Conservation (phyloP, 2,329 filamentous ascomycete genomes). For the Aspergillus ruber region DNA sequence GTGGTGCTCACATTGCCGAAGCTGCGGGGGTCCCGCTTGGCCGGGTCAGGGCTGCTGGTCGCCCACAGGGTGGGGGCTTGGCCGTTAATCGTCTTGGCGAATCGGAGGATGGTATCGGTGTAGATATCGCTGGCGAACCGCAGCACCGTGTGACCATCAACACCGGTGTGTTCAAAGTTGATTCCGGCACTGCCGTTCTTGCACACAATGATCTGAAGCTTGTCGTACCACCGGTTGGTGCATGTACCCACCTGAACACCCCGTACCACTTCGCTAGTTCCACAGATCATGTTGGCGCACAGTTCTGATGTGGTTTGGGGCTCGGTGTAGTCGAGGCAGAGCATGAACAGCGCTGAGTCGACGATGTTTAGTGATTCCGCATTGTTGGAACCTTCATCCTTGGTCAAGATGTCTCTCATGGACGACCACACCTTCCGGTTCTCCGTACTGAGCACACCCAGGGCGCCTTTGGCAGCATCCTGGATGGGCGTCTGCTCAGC, state of each 20-base stretch:
- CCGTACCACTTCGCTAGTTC: conserved; percentile 82
- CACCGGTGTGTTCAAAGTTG: conserved; percentile 98
- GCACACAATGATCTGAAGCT: conserved; percentile 97
- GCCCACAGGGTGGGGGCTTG: conserved; percentile 88
- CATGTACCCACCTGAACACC: conserved; percentile 96
- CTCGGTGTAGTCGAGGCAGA: conserved; percentile 90
- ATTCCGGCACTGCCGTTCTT: conserved; percentile 97
- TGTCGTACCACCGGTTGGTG: conserved; percentile 98
- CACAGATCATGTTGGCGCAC: conserved; percentile 98
- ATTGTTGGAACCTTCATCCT: conserved; percentile 85
- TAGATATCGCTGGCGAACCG: conserved; percentile 95
- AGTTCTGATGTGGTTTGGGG: conserved; percentile 72
- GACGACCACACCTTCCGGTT: conserved; percentile 96
- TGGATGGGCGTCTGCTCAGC: conserved; percentile 83
- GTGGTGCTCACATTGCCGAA: conserved; percentile 92
- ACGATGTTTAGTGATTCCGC: conserved; percentile 93
- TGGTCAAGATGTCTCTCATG: conserved; percentile 76
- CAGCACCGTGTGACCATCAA: conserved; percentile 93
- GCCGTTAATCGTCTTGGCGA: conserved; percentile 91
- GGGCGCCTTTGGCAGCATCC: conserved; percentile 87
- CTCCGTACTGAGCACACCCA: conserved; percentile 91
- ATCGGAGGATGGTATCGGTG: conserved; percentile 93
- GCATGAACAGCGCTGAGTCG: conserved; percentile 84
- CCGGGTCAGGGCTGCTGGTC: conserved; percentile 81
- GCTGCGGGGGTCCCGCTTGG: conserved; percentile 81